phyloP scores from a whole-genome alignment of 2,329 filamentous ascomycete species.

The Capronia coronata region DNA sequence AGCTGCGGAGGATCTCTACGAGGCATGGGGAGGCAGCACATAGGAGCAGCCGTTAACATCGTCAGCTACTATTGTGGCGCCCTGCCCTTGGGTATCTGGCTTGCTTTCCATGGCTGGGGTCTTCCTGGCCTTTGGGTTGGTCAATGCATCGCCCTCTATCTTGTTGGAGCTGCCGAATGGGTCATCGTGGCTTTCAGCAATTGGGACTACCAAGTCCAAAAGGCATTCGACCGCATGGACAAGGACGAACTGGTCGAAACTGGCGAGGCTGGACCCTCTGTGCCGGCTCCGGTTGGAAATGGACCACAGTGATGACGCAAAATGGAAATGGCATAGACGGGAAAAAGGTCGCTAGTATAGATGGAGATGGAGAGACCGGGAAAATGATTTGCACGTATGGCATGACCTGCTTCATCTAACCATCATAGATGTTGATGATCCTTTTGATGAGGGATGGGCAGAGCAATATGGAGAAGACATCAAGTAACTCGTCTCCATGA shows the following conservation, averaged over 20 bases:
- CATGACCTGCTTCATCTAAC: no score
- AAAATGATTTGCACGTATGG: no score
- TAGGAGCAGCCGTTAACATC: conserved; percentile 75
- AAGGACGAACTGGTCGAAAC: conserved; percentile 31
- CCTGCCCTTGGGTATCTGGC: conserved; percentile 71
- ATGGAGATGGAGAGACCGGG: no score
- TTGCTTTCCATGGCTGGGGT: conserved; percentile 83
- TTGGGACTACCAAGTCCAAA: conserved; percentile 67
- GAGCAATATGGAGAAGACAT: no score
- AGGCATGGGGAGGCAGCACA: conserved; percentile 80
- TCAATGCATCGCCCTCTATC: conserved; percentile 71
- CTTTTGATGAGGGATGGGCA: no score
- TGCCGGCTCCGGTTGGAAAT: conserved; percentile 18
- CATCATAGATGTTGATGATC: no score
- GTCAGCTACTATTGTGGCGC: conserved; percentile 79
- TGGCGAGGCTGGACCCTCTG: conserved; percentile 15
- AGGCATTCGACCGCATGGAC: conserved; percentile 65
- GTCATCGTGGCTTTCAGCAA: conserved; percentile 67
- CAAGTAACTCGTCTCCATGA: no score
- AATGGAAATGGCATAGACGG: neutral
- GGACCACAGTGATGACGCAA: conserved; percentile 16
- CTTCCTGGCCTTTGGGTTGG: conserved; percentile 74
- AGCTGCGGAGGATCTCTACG: conserved; percentile 73
- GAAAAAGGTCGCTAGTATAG: conserved; percentile 1
- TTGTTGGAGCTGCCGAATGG: conserved; percentile 75